Base-by-base conservation (phyloP, 768 basidiomycete genomes). In the Epithele typhae region DNA sequence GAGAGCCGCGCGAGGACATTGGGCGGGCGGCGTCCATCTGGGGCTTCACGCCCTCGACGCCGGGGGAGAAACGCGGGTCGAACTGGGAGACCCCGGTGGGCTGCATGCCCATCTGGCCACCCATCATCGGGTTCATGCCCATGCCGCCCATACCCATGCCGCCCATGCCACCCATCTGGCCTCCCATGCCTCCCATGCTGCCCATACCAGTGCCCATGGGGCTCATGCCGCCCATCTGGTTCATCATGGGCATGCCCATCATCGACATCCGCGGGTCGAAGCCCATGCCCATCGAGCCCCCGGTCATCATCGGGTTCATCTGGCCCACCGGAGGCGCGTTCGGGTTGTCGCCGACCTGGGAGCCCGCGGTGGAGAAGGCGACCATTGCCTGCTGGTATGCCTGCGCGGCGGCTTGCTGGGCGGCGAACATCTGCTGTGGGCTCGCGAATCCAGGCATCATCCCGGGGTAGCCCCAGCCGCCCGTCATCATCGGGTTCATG, bases 311-410 rank as follows among this genome's bases (percentile, higher is more conserved):
- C 15, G 78, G 79, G 43, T 73, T 73, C 52, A 77, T 60, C 36
- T 15, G 9, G 9, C 69, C 68, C 22, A 62, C 56, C 5, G 61
- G 66, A 25, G 64, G 59, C 39, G 65, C 70, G 21, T 4, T 10
- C n/a, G 68, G 75, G 49, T 72, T 77, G 7, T 75, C 76, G n/a
- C 79, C 82, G 33, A 72, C 69, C 51, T 87, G 84, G 3, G 83
- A 85, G 25, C 86, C 88, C n/a, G 81, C 79, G 12, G 73, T 69
- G 11, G 87, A 88, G 58, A 83, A 85, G 15, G 83, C 78, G 74
- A 87, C 78, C 88, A 91, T 91, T 17, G 88, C 87, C 60, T 90
- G 87, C 60, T 91, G 90, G 65, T 92, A 92, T 0, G 91, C 90
- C 57, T 89, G 85, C 27, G 84, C 73, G 6, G 85, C 87, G 6